These are phyloP conservation scores for Hemerocallis citrina DNA, from an alignment of 106 monocot genomes.

Conservation along the genomic window DNA sequence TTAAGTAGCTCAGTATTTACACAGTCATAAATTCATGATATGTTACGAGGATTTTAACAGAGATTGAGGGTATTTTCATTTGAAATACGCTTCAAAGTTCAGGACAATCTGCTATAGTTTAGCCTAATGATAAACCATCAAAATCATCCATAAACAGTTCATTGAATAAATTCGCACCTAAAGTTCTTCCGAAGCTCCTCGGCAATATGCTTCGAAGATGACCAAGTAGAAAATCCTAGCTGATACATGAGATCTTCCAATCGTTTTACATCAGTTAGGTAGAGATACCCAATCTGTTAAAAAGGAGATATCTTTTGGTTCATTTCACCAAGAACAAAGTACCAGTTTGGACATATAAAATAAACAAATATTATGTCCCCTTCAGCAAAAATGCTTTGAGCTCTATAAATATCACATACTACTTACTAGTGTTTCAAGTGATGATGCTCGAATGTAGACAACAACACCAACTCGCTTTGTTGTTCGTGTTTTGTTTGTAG, in stretches of 20 bases:
- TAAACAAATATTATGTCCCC: neutral
- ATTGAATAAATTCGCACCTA: constrained; percentile 11
- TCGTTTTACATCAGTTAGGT: constrained; percentile 77
- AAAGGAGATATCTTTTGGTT: neutral
- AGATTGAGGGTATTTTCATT: too few relatives aligned
- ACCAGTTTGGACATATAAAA: neutral
- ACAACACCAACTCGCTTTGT: constrained; percentile 78
- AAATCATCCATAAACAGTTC: neutral
- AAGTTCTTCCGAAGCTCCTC: constrained; percentile 38
- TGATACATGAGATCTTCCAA: constrained; percentile 79
- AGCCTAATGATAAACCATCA: neutral
- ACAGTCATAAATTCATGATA: too few relatives aligned
- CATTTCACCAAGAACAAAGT: neutral
- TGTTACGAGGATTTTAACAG: too few relatives aligned
- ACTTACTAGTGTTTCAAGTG: constrained; percentile 86
- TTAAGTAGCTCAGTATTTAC: too few relatives aligned
- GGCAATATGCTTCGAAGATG: constrained; percentile 47
- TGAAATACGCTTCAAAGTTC: too few relatives aligned
- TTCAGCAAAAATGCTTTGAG: neutral
- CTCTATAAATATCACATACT: too few relatives aligned
- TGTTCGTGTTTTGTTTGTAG: constrained; percentile 65
- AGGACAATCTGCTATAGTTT: too few relatives aligned
- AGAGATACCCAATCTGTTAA: constrained; percentile 81
- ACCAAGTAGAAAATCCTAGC: constrained; percentile 75
- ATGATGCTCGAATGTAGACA: constrained; percentile 83